Conservation (phyloP, 768 basidiomycete species). For the Serendipita sp. region DNA sequence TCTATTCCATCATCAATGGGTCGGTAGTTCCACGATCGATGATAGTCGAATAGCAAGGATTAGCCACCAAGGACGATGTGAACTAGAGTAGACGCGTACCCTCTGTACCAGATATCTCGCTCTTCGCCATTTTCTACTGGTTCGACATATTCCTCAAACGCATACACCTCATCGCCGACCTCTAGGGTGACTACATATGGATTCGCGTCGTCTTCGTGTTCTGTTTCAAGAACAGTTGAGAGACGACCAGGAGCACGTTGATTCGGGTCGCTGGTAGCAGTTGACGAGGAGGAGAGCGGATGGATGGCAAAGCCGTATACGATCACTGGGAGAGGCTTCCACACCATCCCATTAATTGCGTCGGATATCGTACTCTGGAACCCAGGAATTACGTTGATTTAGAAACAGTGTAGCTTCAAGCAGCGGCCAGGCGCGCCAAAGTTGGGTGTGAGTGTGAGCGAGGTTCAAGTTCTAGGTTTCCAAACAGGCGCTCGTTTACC, state of each 20-base stretch:
- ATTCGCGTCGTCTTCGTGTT: conserved; percentile 46
- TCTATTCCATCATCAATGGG: conserved; percentile 22
- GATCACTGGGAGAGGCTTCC: conserved; percentile 54
- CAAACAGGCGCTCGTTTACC: neutral
- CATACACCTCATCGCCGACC: conserved; percentile 93
- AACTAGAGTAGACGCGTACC: conserved; percentile 37
- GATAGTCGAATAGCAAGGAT: no score
- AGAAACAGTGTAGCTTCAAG: no score
- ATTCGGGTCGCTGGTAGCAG: conserved; percentile 36
- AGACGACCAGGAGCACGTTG: conserved; percentile 23
- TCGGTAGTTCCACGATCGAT: neutral
- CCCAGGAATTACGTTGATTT: no score
- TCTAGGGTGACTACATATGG: conserved; percentile 53
- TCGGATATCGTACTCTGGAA: no score
- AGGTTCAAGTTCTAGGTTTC: neutral
- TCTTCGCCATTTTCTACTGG: conserved; percentile 47
- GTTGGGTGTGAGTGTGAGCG: neutral
- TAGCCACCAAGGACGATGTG: neutral
- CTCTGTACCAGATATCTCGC: conserved; percentile 82
- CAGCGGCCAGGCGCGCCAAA: no score
- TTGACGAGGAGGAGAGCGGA: conserved; percentile 57
- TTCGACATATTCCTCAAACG: conserved; percentile 70
- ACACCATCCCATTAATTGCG: conserved; percentile 17
- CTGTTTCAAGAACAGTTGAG: conserved; percentile 42
- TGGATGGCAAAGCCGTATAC: conserved; percentile 88